These are phyloP conservation scores for Cornus florida DNA, from an alignment of 148 eudicot genomes.

Conservation along the genomic window DNA sequence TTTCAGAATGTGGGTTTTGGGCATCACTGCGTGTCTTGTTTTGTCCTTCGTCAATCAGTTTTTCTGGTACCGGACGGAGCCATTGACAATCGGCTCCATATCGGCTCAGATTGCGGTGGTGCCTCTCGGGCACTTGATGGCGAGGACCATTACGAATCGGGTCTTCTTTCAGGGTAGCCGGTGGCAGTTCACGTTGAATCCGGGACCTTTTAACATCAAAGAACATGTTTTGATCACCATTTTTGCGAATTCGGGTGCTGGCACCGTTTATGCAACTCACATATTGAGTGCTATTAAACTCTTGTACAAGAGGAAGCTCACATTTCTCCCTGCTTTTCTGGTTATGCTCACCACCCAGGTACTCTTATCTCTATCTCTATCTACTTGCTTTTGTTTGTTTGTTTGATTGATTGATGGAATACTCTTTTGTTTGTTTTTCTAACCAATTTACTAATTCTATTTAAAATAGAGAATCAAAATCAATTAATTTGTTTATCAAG, in stretches of 20 bases:
- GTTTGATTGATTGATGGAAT: no score
- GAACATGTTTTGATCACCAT: constrained; percentile 82
- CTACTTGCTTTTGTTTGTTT: neutral
- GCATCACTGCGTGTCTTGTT: constrained; percentile 42
- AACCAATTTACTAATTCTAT: no score
- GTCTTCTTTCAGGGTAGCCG: constrained; percentile 44
- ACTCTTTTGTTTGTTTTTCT: no score
- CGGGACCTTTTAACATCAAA: constrained; percentile 73
- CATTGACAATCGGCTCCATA: constrained; percentile 46
- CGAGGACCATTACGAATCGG: constrained; percentile 41
- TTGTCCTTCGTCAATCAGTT: constrained; percentile 74
- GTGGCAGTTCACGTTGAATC: constrained; percentile 59
- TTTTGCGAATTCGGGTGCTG: constrained; percentile 76
- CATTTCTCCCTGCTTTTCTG: constrained; percentile 65
- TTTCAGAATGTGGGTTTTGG: constrained; percentile 84
- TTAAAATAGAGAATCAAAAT: no score
- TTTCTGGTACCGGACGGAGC: constrained; percentile 77
- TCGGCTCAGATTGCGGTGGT: constrained; percentile 81
- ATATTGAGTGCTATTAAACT: constrained; percentile 67
- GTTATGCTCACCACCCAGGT: constrained; percentile 90
- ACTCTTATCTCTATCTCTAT: neutral
- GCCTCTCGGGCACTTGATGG: constrained; percentile 83
- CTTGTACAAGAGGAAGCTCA: constrained; percentile 52
- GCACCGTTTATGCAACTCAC: constrained; percentile 70
- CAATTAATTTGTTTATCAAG: no score